These are phyloP conservation scores for Tuber brumale DNA, from an alignment of 495 filamentous ascomycete genomes.

Conservation along the genomic window DNA sequence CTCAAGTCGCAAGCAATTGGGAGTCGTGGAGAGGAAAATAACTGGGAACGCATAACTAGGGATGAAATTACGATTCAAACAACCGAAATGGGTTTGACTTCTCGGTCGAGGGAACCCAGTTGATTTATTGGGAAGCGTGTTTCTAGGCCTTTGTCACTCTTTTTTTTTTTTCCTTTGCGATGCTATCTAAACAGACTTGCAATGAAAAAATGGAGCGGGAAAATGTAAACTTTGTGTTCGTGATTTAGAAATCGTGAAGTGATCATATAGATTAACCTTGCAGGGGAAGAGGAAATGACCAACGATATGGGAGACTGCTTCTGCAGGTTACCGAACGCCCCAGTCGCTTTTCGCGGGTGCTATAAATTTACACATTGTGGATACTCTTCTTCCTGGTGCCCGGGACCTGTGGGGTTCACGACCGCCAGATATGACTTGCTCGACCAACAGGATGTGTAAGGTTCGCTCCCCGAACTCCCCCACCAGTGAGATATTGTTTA, in stretches of 20 bases:
- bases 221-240: not conserved
- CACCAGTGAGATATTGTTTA: not conserved
- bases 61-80: not conserved
- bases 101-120: not conserved
- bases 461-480: not conserved
- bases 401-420: not conserved
- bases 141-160: not conserved
- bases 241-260: not conserved
- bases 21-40: not conserved
- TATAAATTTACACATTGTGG: not conserved
- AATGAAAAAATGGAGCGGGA: not conserved
- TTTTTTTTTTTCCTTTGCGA: conserved; percentile 1
- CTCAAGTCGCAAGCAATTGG: not conserved
- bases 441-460: not conserved
- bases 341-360: not conserved
- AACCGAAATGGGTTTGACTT: not conserved
- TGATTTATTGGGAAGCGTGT: not conserved
- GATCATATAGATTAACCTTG: not conserved
- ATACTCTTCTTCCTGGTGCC: not conserved
- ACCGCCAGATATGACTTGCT: not conserved
- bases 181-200: not conserved
- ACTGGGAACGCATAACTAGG: not conserved
- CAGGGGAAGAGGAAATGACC: not conserved
- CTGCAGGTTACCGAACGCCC: not conserved
- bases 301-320: not conserved